These are phyloP conservation scores for Thoreauomyces humboldtii DNA, from an alignment of 192 early-diverging fungal genomes.

Conservation along the genomic window DNA sequence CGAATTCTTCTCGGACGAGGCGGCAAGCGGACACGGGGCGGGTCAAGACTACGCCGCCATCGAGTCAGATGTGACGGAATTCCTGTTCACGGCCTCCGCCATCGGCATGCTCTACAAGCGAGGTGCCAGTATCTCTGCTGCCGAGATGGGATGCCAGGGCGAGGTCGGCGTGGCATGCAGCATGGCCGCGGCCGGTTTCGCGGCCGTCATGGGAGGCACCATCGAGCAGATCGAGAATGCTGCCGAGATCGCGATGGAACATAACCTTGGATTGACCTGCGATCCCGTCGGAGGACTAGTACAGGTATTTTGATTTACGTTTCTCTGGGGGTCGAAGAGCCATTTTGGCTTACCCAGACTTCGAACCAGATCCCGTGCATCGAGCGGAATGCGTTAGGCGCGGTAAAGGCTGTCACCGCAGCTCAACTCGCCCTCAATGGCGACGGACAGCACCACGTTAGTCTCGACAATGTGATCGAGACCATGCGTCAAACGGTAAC, in stretches of 20 bases:
- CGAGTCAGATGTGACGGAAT: constrained; percentile 77
- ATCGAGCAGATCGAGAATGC: constrained; percentile 90
- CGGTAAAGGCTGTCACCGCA: constrained; percentile 94
- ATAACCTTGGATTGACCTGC: constrained; percentile 43
- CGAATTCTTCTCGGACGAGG: constrained; percentile 74
- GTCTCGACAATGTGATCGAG: constrained; percentile 90
- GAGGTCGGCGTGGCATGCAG: constrained; percentile 97
- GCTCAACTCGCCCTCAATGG: constrained; percentile 93
- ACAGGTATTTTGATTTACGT: constrained; percentile 14
- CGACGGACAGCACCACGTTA: constrained; percentile 86
- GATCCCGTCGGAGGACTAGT: constrained; percentile 90
- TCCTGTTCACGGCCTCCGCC: constrained; percentile 87
- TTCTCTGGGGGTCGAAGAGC: too few relatives aligned
- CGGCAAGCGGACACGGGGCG: constrained; percentile 56
- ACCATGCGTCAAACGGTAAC: constrained; percentile 81
- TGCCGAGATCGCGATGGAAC: constrained; percentile 92
- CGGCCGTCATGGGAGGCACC: constrained; percentile 94
- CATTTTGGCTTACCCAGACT: too few relatives aligned
- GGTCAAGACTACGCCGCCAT: constrained; percentile 51
- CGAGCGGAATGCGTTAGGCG: constrained; percentile 90
- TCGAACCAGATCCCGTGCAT: constrained; percentile 87
- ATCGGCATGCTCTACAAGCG: constrained; percentile 97
- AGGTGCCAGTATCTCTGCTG: constrained; percentile 89
- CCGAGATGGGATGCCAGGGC: constrained; percentile 97
- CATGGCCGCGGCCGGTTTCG: constrained; percentile 93